These are phyloP conservation scores for Elsinoe ampelina DNA, from an alignment of 2,329 filamentous ascomycete genomes.

Conservation along the genomic window DNA sequence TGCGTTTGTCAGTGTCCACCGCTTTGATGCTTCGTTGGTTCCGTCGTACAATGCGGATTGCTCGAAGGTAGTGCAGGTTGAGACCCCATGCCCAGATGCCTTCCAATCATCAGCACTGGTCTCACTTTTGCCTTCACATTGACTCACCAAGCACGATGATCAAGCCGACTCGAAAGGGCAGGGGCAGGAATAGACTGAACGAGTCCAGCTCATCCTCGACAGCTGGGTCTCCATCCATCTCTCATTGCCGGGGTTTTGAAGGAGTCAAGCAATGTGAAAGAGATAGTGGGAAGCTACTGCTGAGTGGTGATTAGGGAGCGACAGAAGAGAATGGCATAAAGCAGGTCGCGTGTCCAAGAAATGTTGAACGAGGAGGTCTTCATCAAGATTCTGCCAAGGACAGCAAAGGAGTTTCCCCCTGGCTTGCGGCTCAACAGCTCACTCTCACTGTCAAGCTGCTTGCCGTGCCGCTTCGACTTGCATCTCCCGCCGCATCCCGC, in stretches of 20 bases:
- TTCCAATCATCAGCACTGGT: constrained; percentile 29
- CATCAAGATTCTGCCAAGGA: constrained; percentile 4
- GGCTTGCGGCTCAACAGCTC: neutral
- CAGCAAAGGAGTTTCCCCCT: constrained; percentile 3
- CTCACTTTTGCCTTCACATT: neutral
- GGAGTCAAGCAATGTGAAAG: neutral
- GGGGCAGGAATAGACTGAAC: constrained; percentile 77
- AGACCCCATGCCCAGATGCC: constrained; percentile 92
- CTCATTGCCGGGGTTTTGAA: neutral
- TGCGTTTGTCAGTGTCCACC: constrained; percentile 22
- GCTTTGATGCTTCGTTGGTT: constrained; percentile 12
- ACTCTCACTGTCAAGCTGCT: too few species aligned
- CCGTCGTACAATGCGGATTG: constrained; percentile 58
- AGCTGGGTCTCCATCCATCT: constrained; percentile 64
- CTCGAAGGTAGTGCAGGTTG: constrained; percentile 79
- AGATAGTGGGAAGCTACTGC: too few species aligned
- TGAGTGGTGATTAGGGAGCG: neutral
- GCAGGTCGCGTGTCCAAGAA: constrained; percentile 6
- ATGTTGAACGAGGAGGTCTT: neutral
- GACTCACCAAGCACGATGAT: constrained; percentile 70
- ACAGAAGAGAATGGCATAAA: neutral
- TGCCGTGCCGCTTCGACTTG: neutral
- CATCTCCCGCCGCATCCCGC: neutral
- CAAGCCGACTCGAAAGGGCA: constrained; percentile 82
- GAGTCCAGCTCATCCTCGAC: constrained; percentile 63